Evolutionary conservation across 148 eudicot species (phyloP), one percentile per base, ranked within the genome.

Genomic region (Rhododendron simsii): DNA sequence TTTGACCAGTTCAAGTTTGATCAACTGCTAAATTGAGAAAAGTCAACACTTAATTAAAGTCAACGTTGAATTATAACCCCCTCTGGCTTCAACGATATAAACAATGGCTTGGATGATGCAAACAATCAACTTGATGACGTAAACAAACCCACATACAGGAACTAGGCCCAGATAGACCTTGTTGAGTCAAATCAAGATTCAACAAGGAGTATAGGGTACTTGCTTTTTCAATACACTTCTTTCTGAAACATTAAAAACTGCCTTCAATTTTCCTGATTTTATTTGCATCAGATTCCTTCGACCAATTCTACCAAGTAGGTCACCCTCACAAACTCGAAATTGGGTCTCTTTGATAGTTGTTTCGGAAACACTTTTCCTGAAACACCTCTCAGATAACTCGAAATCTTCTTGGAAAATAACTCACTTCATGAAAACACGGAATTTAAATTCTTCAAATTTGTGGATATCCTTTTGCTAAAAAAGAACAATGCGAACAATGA

Each of bases 271-370:
- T 76, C 79, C 11, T 76, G 26, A 39, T 26, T 78, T 47, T 78
- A 45, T 78, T 45, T 45, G 16, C n/a, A 11, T 21, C 33, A 45
- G 55, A 45, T 20, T 16, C 14, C 13, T 45, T 23, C 5, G 23
- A 78, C 81, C 81, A 78, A 48, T 78, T 47, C 81, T 47, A 78
- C 30, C 14, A 71, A 71, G 75, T 71, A 28, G 37, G 21, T 74
- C 78, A 74, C 18, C 61, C 33, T 67, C 35, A 1, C 33, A 67
- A 33, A 50, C 28, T 8, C 16, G 26, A 51, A 33, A 51, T 16
- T 51, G 21, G 30, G 13, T 65, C 74, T 67, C 74, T 67, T 67
- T 28, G 5, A 11, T 67, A 67, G 74, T 67, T 67, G 14, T 67
- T 67, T 11, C 33, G 14, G 3, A 65, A 10, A 65, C 4, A 9